A percentile compares a stretch with the other conserved stretches of the same genome.
Conservation (phyloP, 2,329 filamentous ascomycete genomes). For the Aureobasidium sp. region DNA sequence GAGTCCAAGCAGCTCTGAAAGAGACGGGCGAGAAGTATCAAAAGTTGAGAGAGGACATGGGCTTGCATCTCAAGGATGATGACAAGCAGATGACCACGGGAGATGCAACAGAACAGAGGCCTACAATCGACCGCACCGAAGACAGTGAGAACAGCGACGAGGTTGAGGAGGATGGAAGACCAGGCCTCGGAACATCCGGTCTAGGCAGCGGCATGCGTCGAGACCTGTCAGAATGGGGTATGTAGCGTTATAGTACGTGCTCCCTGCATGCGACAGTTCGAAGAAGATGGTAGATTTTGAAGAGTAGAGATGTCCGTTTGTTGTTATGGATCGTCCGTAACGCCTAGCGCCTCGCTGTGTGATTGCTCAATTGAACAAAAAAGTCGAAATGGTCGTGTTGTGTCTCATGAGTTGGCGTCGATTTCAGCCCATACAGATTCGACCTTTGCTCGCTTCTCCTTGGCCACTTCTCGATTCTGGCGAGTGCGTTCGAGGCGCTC, state of each 20-base stretch:
- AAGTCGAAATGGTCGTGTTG: background rate
- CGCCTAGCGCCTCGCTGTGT: constrained; percentile 12
- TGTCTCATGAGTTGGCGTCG: constrained; percentile 56
- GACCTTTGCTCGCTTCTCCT: constrained; percentile 63
- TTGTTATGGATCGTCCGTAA: background rate
- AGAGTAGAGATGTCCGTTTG: constrained; percentile 2
- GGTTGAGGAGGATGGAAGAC: background rate
- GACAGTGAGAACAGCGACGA: background rate
- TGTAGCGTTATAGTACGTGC: background rate
- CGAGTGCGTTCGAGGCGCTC: constrained; percentile 73
- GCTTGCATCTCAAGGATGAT: background rate
- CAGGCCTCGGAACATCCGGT: constrained; percentile 5
- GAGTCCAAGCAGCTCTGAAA: constrained; percentile 73
- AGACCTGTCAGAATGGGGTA: constrained; percentile 8
- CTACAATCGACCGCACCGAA: background rate
- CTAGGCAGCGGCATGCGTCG: constrained; percentile 10
- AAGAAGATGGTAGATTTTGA: background rate
- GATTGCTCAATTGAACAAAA: background rate
- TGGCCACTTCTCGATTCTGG: constrained; percentile 63
- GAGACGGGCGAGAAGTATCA: constrained; percentile 70
- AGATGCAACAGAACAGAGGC: background rate
- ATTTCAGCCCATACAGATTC: constrained; percentile 73
- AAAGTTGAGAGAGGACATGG: constrained; percentile 36
- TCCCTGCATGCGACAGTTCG: background rate
- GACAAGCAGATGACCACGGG: constrained; percentile 2